Conservation (phyloP, 805 yeast genomes). For the Candida adriatica region DNA sequence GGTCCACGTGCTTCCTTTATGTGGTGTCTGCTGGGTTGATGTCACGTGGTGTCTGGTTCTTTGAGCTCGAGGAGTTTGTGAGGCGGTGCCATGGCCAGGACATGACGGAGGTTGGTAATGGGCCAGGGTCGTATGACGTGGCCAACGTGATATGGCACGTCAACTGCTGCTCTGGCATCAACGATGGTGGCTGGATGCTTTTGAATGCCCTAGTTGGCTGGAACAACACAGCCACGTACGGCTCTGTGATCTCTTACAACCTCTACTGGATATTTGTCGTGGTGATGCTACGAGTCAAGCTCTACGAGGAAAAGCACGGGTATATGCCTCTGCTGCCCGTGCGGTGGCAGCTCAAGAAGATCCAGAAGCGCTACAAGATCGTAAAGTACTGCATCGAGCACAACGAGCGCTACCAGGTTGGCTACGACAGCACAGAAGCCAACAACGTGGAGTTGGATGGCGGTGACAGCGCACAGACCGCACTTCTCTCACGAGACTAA, state of each 20-base stretch:
- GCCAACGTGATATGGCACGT: constrained; percentile 84
- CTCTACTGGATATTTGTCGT: constrained; percentile 59
- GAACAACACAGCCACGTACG: constrained; percentile 92
- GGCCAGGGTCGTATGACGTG: constrained; percentile 90
- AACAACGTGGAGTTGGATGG: constrained; percentile 11
- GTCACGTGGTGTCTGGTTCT: constrained; percentile 87
- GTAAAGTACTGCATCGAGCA: constrained; percentile 29
- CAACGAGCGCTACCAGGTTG: constrained; percentile 24
- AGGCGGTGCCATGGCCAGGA: constrained; percentile 73
- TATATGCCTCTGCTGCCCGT: constrained; percentile 57
- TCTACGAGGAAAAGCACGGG: constrained; percentile 52
- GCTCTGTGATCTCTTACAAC: constrained; percentile 71
- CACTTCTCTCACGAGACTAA: neutral
- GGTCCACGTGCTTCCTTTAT: constrained; percentile 76
- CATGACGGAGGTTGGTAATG: constrained; percentile 80
- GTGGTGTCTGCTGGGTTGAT: constrained; percentile 83
- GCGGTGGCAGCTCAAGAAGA: constrained; percentile 51
- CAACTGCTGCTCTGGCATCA: constrained; percentile 87
- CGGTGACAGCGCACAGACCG: no score
- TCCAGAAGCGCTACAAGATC: constrained; percentile 31
- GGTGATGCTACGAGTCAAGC: constrained; percentile 38
- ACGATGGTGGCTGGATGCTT: constrained; percentile 90
- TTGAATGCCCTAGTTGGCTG: constrained; percentile 86
- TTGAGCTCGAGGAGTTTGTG: constrained; percentile 72
- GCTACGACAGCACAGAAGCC: constrained; percentile 8